Evolutionary conservation across 805 yeast species (phyloP), one percentile per base, ranked within the genome.

Genomic region (Pichia pseudocactophila): DNA sequence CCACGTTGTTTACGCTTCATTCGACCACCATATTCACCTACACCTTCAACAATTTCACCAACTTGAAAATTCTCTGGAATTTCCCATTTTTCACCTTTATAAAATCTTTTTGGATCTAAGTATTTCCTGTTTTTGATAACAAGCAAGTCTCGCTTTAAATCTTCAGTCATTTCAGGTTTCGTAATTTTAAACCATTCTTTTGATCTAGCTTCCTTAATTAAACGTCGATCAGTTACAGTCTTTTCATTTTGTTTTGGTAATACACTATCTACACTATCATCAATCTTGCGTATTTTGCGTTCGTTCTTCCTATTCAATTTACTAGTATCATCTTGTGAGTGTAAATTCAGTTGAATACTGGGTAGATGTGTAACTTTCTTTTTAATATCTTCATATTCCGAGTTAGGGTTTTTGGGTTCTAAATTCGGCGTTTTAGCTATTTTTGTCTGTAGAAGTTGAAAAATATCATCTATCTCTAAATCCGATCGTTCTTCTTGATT

Each of bases 71-170:
- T 76, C 37, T 58, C 63, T 3, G 64, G 90, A 7, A 72, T 70
- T 39, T 70, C 71, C 82, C 88, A 82, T 47, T 78, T 78, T 45
- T 82, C 92, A 59, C 85, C 86, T 63, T 85, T 87, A 64, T 92
- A 92, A 63, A 87, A 96, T 53, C 97, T 75, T 64, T 92, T 92
- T 7, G 97, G 97, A 58, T 92, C 97, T 48, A 92, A 70, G 9
- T 88, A 96, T 43, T 83, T 82, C 63, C 98, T 78, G 66, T 90
- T 85, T 56, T 86, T 80, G 46, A 92, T 69, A 13, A 92, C 64
- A 55, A 78, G 68, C 52, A 92, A 58, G 59, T 92, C 97, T 45
- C 95, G 71, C 55, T 82, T 82, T 17, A 84, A 58, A 25, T 73
- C 71, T 2, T 81, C 77, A 9, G 94, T 83, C 46, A 84, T 62